Base-by-base conservation (phyloP, 352 stramenopile genomes). In the Phytophthora citricola region DNA sequence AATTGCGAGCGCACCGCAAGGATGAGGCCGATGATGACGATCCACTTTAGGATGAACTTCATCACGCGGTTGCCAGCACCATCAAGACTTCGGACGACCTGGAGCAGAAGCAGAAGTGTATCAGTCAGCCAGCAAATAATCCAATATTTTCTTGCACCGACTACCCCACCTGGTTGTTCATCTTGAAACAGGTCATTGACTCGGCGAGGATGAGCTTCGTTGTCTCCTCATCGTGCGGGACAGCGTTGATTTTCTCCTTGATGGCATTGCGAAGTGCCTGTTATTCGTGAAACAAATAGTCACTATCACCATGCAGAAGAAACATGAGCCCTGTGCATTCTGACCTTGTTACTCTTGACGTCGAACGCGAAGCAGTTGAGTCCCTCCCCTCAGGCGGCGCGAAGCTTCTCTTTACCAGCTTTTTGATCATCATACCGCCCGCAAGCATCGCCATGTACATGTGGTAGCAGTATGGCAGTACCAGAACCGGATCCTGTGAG, bases 381-480 rank as follows among this genome's bases (percentile, higher is more conserved):
- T 12, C 82, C 82, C 22, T 78, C 69, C 8, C 76, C 32, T 74
- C 68, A 1, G 74, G 64, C 10, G 73, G 66, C 3, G 58, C 57
- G 49, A 92, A 90, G 59, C 76, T 87, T 49, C 66, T 76, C 57
- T 83, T 83, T 53, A 91, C 84, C 57, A 91, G 57, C 57, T 91
- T 90, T 38, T 80, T 74, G 50, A 91, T 88, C 53, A 87, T 83
- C 58, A 79, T 73, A 0, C 84, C 84, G 5, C 82, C 81, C 4
- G 82, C 79, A 4, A 92, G 75, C 58, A 91, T 76, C 45, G 81
- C 79, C 63, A 79, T 84, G 66, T 90, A 92, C 84, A 91, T 87
- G 71, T 92, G 84, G 53, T 90, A 92, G 50, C 70, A 78, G 61
- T 92, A 90, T 39, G 81, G 63, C 31, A 90, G 51, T 26, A 91